Percentiles rank a stretch among this genome's conserved stretches.
Evolutionary conservation across 116 monocot species (phyloP).

Genomic region (Zostera marina): DNA sequence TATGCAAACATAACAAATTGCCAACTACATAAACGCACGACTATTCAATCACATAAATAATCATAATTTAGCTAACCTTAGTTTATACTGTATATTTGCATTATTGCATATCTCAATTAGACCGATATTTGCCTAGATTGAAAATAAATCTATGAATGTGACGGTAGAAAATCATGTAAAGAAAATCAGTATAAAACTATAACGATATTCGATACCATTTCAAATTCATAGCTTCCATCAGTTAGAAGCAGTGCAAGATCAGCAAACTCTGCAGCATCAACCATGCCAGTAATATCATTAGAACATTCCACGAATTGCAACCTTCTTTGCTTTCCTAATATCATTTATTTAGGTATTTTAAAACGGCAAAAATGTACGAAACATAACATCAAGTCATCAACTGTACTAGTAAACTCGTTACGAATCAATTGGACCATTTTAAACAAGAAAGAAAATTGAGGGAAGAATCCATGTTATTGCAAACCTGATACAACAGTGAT

Average conservation of each 20-base stretch:
- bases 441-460: not conserved
- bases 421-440: not conserved
- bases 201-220: slow-evolving; percentile 43
- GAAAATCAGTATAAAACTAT: no score
- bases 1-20: no score
- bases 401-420: not conserved
- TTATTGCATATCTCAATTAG: no score
- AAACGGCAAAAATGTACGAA: not conserved
- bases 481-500: slow-evolving; percentile 89
- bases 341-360: not conserved
- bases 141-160: no score
- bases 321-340: slow-evolving; percentile 70
- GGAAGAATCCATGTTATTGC: not conserved
- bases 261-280: slow-evolving; percentile 91
- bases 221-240: slow-evolving; percentile 93
- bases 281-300: slow-evolving; percentile 93
- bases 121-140: no score
- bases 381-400: not conserved
- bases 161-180: no score
- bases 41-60: no score
- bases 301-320: slow-evolving; percentile 92
- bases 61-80: no score
- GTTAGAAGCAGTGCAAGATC: slow-evolving; percentile 76
- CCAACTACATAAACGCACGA: no score
- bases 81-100: no score